Conservation (phyloP, 176 grass and related monocot genomes). For the Microstegium vimineum region DNA sequence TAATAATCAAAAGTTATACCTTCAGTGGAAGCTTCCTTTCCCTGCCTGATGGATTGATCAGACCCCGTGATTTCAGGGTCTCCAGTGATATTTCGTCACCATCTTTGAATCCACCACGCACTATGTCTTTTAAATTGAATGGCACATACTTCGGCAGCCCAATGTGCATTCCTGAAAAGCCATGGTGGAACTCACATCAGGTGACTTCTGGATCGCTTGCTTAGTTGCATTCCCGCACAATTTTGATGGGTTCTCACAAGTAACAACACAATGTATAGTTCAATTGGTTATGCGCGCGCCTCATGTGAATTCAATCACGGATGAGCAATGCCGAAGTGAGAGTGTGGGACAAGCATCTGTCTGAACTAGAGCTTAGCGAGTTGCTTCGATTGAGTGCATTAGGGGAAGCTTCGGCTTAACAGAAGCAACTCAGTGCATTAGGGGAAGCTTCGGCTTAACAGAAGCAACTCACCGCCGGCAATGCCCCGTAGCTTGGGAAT, state of each 20-base stretch:
- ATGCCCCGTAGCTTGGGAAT: slow-evolving; percentile 91
- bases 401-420: background rate
- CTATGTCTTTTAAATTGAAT: slow-evolving; percentile 86
- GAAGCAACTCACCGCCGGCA: slow-evolving; percentile 63
- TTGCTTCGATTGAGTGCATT: background rate
- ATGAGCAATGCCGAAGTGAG: background rate
- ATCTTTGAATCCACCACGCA: slow-evolving; percentile 68
- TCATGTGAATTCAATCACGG: background rate
- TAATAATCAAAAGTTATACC: slow-evolving; percentile 35
- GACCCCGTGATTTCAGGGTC: slow-evolving; percentile 62
- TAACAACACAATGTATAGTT: background rate
- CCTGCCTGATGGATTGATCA: slow-evolving; percentile 93
- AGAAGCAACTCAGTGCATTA: slow-evolving; percentile 39
- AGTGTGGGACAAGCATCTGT: background rate
- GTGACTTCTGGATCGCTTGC: background rate
- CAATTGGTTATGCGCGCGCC: background rate
- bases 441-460: background rate
- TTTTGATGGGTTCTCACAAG: background rate
- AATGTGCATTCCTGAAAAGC: slow-evolving; percentile 77
- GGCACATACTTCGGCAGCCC: slow-evolving; percentile 88
- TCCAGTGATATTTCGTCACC: slow-evolving; percentile 91
- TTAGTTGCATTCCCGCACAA: background rate
- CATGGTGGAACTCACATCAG: slow-evolving; percentile 21
- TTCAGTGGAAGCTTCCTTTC: slow-evolving; percentile 87
- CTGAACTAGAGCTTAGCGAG: background rate